Conservation (phyloP, 2,329 filamentous ascomycete species). For the Pseudogymnoascus sp. region DNA sequence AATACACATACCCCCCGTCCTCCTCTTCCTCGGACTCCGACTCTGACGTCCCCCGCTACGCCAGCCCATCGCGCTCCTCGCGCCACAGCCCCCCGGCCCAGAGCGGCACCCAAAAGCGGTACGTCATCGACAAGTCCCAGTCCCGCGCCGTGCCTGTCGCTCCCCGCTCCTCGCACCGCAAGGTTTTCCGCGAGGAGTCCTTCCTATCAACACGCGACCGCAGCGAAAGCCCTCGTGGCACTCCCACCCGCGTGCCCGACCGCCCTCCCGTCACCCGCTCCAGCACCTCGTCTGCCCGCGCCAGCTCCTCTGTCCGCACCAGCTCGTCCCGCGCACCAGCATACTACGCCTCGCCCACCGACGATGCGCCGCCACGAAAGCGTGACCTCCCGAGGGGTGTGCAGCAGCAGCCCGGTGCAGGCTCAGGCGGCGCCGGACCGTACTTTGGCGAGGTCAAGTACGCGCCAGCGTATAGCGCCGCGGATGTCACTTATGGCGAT, state of each 20-base stretch:
- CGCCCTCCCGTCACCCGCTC: conserved; percentile 15
- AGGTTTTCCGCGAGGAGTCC: conserved; percentile 15
- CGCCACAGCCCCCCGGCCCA: conserved; percentile 12
- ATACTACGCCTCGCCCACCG: background rate
- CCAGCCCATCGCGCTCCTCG: conserved; percentile 12
- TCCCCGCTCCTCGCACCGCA: conserved; percentile 15
- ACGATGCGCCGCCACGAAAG: background rate
- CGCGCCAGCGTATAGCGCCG: background rate
- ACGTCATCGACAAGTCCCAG: conserved; percentile 20
- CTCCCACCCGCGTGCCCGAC: conserved; percentile 12
- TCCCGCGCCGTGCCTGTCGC: conserved; percentile 18
- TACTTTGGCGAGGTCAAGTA: conserved; percentile 10
- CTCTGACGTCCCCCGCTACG: conserved; percentile 17
- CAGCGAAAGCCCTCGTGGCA: conserved; percentile 18
- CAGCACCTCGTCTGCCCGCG: background rate
- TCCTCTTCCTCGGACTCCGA: conserved; percentile 12
- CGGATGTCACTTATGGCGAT: conserved; percentile 4
- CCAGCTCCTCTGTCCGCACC: background rate
- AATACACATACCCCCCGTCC: conserved; percentile 15
- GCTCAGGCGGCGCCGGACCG: background rate
- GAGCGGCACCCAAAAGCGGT: conserved; percentile 12
- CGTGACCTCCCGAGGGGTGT: background rate
- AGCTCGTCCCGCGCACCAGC: background rate
- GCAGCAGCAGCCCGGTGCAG: background rate
- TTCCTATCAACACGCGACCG: conserved; percentile 18